Evolutionary conservation across 202 grass and related monocot species (phyloP), one percentile per base, ranked within the genome.

Genomic region (Schoenoplectus tabernaemontani): DNA sequence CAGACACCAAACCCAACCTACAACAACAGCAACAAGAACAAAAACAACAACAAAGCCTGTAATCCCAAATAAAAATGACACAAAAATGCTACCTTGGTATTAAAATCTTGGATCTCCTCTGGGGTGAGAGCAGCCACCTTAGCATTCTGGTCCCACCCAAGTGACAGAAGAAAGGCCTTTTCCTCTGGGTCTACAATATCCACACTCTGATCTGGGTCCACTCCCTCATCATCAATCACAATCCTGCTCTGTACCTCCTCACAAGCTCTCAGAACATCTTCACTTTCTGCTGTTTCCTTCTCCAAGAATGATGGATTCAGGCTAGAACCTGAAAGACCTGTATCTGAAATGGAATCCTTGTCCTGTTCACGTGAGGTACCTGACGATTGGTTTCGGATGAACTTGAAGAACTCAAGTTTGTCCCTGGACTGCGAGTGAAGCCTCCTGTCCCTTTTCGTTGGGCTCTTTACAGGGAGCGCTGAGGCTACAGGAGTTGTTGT

Each of bases 141-240:
- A 30, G 78, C 86, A 82, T 84, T 82, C 70, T 84, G 66, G 60
- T 88, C 86, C 86, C 82, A 84, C 36, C 86, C 86, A 78, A 88
- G 82, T 4, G 70, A 84, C 51, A 48, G 36, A 34, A 88, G 78
- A 46, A 88, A 84, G 17, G 82, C 86, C 66, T 84, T 78, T 78
- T 88, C 86, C 46, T 88, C 86, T 13, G 86, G 86, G 63, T 87
- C 85, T 57, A 72, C 81, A 80, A 48, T 51, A 9, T 79, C 81
- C 9, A 44, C 28, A 28, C 28, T 28, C 28, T 28, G 28, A 28
- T 28, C 28, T 28, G 28, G 28, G 28, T 28, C 28, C 28, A 28
- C 59, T 28, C 70, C 61, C 17, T 17, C 74, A 24, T 78, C 56
- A 39, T 51, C 53, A 42, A 79, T 47, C 5, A 32, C 58, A 24